Evolutionary conservation across 2,329 filamentous ascomycete genomes (phyloP).

Genomic region (Monosporascus ibericus): DNA sequence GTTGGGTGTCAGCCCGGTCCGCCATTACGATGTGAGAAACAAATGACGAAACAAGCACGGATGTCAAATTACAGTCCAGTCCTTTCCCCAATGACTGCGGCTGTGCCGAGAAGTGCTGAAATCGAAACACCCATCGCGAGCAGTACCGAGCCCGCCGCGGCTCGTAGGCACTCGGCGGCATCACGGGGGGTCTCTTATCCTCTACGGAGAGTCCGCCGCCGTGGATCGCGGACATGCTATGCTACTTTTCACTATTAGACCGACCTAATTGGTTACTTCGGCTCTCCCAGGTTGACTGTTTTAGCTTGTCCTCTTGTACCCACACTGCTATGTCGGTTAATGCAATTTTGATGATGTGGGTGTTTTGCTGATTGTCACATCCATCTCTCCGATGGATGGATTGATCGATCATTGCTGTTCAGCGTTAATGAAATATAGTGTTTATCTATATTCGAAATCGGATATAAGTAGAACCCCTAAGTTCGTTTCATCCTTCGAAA

Average conservation of each 20-base stretch:
- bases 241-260: too few relatives aligned
- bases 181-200: conserved; percentile 5
- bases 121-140: conserved; percentile 43
- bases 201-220: conserved; percentile 13
- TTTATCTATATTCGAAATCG: too few relatives aligned
- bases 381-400: too few relatives aligned
- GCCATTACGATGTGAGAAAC: background rate
- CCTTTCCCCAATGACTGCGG: conserved; percentile 68
- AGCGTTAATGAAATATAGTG: too few relatives aligned
- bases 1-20: background rate
- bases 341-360: too few relatives aligned
- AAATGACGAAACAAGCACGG: conserved; percentile 61
- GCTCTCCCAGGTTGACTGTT: background rate
- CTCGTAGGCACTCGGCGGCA: conserved; percentile 26
- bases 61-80: conserved; percentile 99
- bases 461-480: too few relatives aligned
- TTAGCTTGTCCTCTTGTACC: background rate
- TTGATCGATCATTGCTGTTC: too few relatives aligned
- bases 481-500: too few relatives aligned
- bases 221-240: conserved; percentile 30
- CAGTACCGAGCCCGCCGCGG: conserved; percentile 25
- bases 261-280: background rate
- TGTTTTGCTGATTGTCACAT: too few relatives aligned
- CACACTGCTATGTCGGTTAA: too few relatives aligned
- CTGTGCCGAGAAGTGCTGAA: conserved; percentile 99